phyloP scores from a whole-genome alignment of 1,284 basidiomycete genomes.

The Malassezia nana region DNA sequence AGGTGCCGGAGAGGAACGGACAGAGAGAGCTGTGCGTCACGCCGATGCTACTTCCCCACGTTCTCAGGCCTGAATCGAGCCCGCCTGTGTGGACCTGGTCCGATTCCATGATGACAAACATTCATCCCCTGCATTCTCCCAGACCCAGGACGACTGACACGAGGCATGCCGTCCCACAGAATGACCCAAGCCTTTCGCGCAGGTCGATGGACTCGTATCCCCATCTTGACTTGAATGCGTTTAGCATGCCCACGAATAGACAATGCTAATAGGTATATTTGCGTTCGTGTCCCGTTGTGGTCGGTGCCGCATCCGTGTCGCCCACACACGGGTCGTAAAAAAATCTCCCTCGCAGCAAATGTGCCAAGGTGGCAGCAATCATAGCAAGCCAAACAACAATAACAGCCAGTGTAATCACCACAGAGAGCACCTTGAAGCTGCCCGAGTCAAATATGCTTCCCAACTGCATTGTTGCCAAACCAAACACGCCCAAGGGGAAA shows the following conservation, averaged over 20 bases:
- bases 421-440: conserved; percentile 26
- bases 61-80: not conserved
- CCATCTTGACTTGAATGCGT: not conserved
- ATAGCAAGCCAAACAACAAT: conserved; percentile 28
- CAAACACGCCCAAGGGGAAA: conserved; percentile 38
- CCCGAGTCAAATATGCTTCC: conserved; percentile 26
- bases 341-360: conserved; percentile 17
- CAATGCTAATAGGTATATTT: not conserved
- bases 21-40: not conserved
- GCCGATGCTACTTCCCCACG: not conserved
- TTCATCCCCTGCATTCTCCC: not conserved
- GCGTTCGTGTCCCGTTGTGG: not conserved
- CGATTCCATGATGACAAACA: not conserved
- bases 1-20: not conserved
- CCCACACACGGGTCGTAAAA: conserved; percentile 22
- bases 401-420: conserved; percentile 23
- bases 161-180: too few species aligned
- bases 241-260: not conserved
- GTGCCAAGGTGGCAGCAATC: conserved; percentile 15
- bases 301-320: conserved; percentile 23
- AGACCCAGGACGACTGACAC: not conserved
- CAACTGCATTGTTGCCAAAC: conserved; percentile 24
- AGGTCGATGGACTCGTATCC: not conserved
- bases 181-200: too few species aligned
- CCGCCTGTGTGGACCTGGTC: not conserved